These are phyloP conservation scores for Ceratocystis cubensis DNA, from an alignment of 2,329 filamentous ascomycete species.

Conservation along the genomic window DNA sequence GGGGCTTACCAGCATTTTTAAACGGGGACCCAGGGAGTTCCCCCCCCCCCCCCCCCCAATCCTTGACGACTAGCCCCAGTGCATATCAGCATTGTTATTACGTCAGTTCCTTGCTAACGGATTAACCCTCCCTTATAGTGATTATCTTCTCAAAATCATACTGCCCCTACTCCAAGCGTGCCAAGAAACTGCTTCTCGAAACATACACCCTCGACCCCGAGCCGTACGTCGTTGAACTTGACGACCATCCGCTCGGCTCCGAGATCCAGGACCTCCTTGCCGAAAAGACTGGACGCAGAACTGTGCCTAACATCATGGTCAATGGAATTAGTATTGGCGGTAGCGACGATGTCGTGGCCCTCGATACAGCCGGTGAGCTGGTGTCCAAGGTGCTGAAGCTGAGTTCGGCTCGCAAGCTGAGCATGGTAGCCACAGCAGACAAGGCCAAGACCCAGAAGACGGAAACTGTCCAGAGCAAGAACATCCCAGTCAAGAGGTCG, in stretches of 20 bases:
- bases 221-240: conserved; percentile 83
- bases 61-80: too few relatives aligned
- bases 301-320: conserved; percentile 85
- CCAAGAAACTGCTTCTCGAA: conserved; percentile 73
- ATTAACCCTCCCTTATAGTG: conserved; percentile 38
- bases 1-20: too few relatives aligned
- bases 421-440: conserved; percentile 17
- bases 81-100: neutral
- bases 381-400: conserved; percentile 59
- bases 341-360: conserved; percentile 66
- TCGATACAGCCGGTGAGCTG: conserved; percentile 56
- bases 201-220: conserved; percentile 71
- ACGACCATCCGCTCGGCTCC: conserved; percentile 62
- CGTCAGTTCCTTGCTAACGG: conserved; percentile 10
- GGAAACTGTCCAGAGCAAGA: conserved; percentile 9
- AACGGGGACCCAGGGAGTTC: too few relatives aligned
- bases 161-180: conserved; percentile 73
- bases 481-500: conserved; percentile 6
- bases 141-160: conserved; percentile 95
- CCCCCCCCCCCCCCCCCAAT: neutral
- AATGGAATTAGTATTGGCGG: conserved; percentile 83
- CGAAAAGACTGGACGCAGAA: conserved; percentile 64
- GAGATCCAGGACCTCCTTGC: conserved; percentile 59
- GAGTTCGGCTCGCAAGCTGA: conserved; percentile 38
- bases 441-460: conserved; percentile 3